phyloP scores from a whole-genome alignment of 495 filamentous ascomycete genomes.

The Hyaloscypha variabilis region DNA sequence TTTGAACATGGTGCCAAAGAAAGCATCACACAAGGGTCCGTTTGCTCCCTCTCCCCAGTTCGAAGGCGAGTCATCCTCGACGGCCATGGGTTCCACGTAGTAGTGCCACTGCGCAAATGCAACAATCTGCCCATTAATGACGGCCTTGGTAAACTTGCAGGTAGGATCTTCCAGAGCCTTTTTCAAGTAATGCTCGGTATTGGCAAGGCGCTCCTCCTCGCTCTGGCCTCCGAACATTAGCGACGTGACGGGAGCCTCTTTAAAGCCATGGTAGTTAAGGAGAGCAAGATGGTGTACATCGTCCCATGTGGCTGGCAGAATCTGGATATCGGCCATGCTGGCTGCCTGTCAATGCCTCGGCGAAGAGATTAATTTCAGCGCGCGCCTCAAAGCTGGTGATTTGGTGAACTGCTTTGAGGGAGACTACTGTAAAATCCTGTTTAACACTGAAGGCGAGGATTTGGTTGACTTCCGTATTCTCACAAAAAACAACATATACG shows the following conservation, averaged over 20 bases:
- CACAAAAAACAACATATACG: too few species aligned
- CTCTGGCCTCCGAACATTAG: neutral
- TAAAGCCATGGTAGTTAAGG: neutral
- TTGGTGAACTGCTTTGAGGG: too few species aligned
- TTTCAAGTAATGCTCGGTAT: neutral
- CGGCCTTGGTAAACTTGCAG: neutral
- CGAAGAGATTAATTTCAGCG: too few species aligned
- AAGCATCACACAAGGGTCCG: neutral
- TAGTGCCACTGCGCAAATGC: neutral
- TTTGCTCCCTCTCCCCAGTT: neutral
- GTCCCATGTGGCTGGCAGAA: neutral
- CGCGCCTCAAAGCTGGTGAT: too few species aligned
- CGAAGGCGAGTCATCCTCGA: neutral
- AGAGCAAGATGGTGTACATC: neutral
- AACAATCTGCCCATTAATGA: neutral
- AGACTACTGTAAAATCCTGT: too few species aligned
- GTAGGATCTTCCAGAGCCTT: neutral
- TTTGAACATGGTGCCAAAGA: neutral
- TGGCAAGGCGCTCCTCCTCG: neutral
- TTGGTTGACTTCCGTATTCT: too few species aligned
- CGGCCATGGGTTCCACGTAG: neutral
- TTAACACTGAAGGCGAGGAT: too few species aligned
- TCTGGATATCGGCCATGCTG: neutral
- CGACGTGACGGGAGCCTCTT: neutral
- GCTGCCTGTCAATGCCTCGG: too few species aligned